These are phyloP conservation scores for Vachellia pachyceras DNA, from an alignment of 306 rosid species.

Conservation along the genomic window DNA sequence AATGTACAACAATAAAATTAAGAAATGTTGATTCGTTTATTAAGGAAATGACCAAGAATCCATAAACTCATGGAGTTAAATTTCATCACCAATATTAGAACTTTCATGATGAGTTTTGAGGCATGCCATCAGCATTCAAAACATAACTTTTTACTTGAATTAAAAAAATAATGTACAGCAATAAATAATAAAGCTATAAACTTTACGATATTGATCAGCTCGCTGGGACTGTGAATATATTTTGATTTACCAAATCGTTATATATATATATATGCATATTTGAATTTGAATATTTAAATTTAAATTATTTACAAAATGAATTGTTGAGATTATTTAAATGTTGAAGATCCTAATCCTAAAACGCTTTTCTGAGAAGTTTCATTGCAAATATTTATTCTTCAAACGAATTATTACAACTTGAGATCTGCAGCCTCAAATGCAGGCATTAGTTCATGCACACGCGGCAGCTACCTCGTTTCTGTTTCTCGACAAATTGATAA, in stretches of 20 bases:
- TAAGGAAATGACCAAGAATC: too few species aligned
- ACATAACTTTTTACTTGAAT: not conserved
- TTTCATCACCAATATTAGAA: too few species aligned
- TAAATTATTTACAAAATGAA: not conserved
- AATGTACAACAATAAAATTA: too few species aligned
- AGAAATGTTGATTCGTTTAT: too few species aligned
- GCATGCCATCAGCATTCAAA: too few species aligned
- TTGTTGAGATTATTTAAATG: not conserved
- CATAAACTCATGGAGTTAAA: too few species aligned
- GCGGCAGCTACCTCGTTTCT: not conserved
- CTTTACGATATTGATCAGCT: not conserved
- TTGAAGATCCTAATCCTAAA: not conserved
- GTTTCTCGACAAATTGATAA: not conserved
- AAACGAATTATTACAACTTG: not conserved
- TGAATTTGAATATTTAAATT: not conserved
- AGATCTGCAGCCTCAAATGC: conserved; percentile 32
- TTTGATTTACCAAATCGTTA: not conserved
- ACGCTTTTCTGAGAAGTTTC: not conserved
- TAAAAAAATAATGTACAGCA: not conserved
- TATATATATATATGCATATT: too few species aligned
- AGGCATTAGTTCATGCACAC: conserved; percentile 1
- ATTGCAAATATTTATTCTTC: not conserved
- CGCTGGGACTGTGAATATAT: not conserved
- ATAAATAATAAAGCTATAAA: too few species aligned
- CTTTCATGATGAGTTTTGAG: too few species aligned